Conservation (phyloP, 768 basidiomycete species). For the Vararia minispora region DNA sequence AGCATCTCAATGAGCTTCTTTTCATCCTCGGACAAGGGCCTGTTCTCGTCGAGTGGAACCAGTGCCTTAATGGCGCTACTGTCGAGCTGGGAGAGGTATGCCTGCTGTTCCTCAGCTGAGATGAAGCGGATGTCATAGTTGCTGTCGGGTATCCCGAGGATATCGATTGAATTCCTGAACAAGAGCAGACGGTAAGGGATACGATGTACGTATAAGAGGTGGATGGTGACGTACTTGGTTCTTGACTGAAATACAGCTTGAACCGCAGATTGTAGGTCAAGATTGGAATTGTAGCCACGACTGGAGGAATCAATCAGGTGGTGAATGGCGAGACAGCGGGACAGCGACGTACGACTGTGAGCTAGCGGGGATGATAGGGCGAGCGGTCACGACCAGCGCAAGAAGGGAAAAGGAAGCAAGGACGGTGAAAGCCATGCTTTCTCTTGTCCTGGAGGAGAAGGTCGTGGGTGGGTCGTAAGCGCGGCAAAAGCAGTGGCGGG, state of each 20-base stretch:
- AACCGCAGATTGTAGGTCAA: constrained; percentile 21
- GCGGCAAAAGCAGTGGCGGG: too few relatives aligned
- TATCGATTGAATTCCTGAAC: constrained; percentile 13
- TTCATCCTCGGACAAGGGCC: constrained; percentile 17
- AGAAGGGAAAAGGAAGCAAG: constrained; percentile 29
- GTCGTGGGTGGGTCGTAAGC: too few relatives aligned
- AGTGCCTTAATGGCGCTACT: constrained; percentile 19
- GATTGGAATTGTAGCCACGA: constrained; percentile 5
- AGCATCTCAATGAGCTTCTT: constrained; percentile 18
- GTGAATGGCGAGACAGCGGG: neutral
- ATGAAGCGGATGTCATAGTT: constrained; percentile 22
- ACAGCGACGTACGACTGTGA: constrained; percentile 19
- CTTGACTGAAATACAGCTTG: constrained; percentile 27
- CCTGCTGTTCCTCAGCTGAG: constrained; percentile 21
- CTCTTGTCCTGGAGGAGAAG: too few relatives aligned
- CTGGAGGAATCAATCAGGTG: neutral
- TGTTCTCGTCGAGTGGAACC: constrained; percentile 18
- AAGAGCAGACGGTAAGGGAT: constrained; percentile 2
- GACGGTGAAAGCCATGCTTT: constrained; percentile 30
- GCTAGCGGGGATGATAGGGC: constrained; percentile 23
- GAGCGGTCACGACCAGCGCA: constrained; percentile 34
- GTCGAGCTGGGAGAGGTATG: constrained; percentile 19
- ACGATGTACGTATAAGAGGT: constrained; percentile 1
- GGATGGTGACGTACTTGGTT: constrained; percentile 25
- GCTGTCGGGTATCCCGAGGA: constrained; percentile 13